phyloP scores from a whole-genome alignment of 139 green algal genomes.

The Eudorina sp. region DNA sequence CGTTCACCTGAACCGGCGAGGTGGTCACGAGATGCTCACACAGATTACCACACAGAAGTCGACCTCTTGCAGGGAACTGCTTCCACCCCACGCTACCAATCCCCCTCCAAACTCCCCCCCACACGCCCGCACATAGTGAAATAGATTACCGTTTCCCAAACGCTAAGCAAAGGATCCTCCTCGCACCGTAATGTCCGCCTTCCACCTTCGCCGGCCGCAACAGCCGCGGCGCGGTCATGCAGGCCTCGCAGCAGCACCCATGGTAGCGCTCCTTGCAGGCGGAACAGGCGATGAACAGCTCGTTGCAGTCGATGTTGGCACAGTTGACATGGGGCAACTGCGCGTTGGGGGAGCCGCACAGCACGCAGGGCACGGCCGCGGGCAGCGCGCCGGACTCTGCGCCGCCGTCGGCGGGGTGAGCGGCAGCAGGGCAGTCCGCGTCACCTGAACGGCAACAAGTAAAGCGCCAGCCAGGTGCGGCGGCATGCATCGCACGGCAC shows the following conservation, averaged over 20 bases:
- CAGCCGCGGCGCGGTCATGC: slow-evolving; percentile 80
- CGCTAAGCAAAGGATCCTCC: background rate
- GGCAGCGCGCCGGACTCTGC: slow-evolving; percentile 51
- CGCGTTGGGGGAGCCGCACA: slow-evolving; percentile 75
- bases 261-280: slow-evolving; percentile 70
- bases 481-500: too few species aligned
- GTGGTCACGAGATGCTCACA: too few species aligned
- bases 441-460: background rate
- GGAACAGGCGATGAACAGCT: slow-evolving; percentile 90
- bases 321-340: slow-evolving; percentile 95
- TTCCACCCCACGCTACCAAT: background rate
- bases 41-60: too few species aligned
- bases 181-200: slow-evolving; percentile 53
- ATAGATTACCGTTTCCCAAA: background rate
- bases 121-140: background rate
- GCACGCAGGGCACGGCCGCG: slow-evolving; percentile 79
- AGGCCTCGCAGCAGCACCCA: slow-evolving; percentile 89
- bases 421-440: background rate
- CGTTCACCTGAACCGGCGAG: too few species aligned
- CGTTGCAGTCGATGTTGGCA: slow-evolving; percentile 83
- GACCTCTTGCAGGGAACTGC: too few species aligned
- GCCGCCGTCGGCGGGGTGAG: background rate
- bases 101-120: background rate
- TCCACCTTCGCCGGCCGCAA: slow-evolving; percentile 82
- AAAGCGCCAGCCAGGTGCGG: too few species aligned